phyloP scores from a whole-genome alignment of 2,329 filamentous ascomycete species.

The Coleophoma eucalyptorum region DNA sequence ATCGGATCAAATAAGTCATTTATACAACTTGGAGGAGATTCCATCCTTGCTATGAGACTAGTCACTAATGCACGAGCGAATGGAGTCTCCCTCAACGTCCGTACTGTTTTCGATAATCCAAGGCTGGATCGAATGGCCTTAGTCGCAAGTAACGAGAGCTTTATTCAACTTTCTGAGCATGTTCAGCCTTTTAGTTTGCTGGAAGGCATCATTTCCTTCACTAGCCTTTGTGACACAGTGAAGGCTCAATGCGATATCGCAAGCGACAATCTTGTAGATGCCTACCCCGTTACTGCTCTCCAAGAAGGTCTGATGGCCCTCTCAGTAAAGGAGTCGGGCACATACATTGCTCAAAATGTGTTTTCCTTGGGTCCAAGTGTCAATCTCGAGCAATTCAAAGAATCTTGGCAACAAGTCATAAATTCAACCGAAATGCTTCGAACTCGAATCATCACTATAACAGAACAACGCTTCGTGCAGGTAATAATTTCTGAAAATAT shows the following conservation, averaged over 20 bases:
- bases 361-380: neutral
- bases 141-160: neutral
- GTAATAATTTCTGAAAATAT: neutral
- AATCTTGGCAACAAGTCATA: constrained; percentile 4
- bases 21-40: constrained; percentile 30
- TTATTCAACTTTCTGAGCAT: too few relatives aligned
- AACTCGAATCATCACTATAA: neutral
- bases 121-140: constrained; percentile 2
- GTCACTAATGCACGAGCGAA: constrained; percentile 29
- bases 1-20: constrained; percentile 26
- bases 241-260: neutral
- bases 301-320: constrained; percentile 32
- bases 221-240: neutral
- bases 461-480: neutral
- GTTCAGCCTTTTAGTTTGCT: neutral
- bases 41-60: constrained; percentile 32
- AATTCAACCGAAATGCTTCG: neutral
- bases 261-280: constrained; percentile 23
- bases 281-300: constrained; percentile 30
- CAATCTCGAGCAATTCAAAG: neutral
- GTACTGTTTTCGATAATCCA: constrained; percentile 33
- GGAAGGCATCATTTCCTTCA: neutral
- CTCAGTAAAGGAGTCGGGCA: constrained; percentile 21
- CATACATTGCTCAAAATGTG: constrained; percentile 26
- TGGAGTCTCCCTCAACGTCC: constrained; percentile 30